Evolutionary conservation across 2,329 filamentous ascomycete species (phyloP).

Genomic region (Trichoderma asperellum): DNA sequence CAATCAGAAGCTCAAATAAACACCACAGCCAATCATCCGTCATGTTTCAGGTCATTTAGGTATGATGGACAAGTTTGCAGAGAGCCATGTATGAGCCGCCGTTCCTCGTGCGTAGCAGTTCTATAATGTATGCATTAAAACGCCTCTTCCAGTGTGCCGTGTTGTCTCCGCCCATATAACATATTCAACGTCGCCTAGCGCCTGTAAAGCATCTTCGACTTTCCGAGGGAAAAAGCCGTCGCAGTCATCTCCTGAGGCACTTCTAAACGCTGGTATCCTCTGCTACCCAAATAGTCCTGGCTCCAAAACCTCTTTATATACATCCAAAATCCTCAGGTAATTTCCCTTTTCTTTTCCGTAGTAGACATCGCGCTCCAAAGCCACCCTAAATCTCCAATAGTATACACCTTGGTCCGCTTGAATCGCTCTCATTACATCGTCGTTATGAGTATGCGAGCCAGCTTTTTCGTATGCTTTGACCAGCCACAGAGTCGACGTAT

Average conservation of each 20-base stretch:
- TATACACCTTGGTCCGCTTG: background rate
- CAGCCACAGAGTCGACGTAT: background rate
- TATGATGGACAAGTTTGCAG: background rate
- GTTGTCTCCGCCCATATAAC: background rate
- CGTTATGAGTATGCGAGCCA: background rate
- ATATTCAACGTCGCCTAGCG: background rate
- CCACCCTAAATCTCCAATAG: background rate
- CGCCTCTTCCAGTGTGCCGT: background rate
- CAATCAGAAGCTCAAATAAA: background rate
- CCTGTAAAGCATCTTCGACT: background rate
- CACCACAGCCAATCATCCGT: background rate
- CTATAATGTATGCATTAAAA: background rate
- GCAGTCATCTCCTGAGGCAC: background rate
- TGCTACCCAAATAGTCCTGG: background rate
- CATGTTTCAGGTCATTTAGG: background rate
- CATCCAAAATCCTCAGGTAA: background rate
- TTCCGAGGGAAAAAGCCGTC: background rate
- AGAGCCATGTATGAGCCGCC: background rate
- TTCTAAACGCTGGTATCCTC: slow-evolving; percentile 1
- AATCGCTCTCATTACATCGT: background rate
- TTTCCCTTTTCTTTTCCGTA: background rate
- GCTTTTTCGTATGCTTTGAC: background rate
- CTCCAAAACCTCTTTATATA: slow-evolving; percentile 12
- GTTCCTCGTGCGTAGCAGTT: background rate
- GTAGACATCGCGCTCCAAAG: background rate